Evolutionary conservation across 495 filamentous ascomycete species (phyloP).

Genomic region (Elaphomyces granulatus): DNA sequence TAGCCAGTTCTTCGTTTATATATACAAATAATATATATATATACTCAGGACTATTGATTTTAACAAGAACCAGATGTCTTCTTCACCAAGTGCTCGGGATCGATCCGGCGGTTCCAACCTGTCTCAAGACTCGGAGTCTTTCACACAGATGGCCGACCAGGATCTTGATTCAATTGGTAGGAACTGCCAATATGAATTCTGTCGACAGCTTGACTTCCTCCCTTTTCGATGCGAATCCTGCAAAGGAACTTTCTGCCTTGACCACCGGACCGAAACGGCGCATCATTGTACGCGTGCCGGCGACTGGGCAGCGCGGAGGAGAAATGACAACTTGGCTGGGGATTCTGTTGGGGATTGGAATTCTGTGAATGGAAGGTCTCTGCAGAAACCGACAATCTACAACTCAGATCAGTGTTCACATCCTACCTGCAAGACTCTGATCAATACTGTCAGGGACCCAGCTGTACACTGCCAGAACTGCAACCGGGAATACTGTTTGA

Average conservation of each 20-base stretch:
- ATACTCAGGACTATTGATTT: no score
- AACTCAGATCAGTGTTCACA: slow-evolving; percentile 61
- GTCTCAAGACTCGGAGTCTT: slow-evolving; percentile 19
- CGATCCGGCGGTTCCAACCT: background rate
- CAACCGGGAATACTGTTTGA: slow-evolving; percentile 77
- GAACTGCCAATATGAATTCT: slow-evolving; percentile 84
- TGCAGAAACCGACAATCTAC: slow-evolving; percentile 37
- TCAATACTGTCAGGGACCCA: slow-evolving; percentile 65
- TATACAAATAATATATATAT: no score
- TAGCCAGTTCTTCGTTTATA: no score
- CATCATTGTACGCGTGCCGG: slow-evolving; percentile 73
- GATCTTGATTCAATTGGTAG: slow-evolving; percentile 75
- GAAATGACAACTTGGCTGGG: no score
- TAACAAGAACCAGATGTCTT: no score
- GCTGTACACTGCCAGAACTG: slow-evolving; percentile 72
- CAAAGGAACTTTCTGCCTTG: slow-evolving; percentile 73
- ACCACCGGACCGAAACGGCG: slow-evolving; percentile 77
- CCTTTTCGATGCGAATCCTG: slow-evolving; percentile 92
- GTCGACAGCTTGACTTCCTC: slow-evolving; percentile 90
- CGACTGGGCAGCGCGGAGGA: slow-evolving; percentile 65
- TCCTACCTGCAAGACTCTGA: slow-evolving; percentile 63
- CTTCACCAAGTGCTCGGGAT: no score
- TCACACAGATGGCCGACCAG: slow-evolving; percentile 43
- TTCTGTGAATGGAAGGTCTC: slow-evolving; percentile 3
- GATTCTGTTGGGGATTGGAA: slow-evolving; percentile 12